Evolutionary conservation across 345 rosid species (phyloP).

Genomic region (Salix caprea): DNA sequence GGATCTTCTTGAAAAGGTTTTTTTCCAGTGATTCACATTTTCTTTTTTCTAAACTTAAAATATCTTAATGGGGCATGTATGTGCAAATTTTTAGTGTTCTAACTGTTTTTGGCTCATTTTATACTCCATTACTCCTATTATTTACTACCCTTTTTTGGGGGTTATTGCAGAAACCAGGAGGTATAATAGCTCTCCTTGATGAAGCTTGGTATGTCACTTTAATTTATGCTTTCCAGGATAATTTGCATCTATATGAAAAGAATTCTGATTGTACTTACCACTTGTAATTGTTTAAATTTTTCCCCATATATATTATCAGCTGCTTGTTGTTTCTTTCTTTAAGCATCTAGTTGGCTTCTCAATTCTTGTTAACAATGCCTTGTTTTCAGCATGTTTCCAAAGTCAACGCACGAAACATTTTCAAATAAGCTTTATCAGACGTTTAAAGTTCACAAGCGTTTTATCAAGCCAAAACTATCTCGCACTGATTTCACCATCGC

Average conservation of each 20-base stretch:
- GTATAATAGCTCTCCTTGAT: constrained; percentile 75
- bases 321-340: background rate
- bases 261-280: background rate
- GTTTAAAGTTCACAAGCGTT: constrained; percentile 78
- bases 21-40: background rate
- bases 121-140: background rate
- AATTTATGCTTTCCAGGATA: background rate
- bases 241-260: background rate
- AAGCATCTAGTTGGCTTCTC: constrained; percentile 11
- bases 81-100: background rate
- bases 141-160: background rate
- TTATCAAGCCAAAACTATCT: constrained; percentile 90
- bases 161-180: constrained; percentile 69
- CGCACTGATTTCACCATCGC: constrained; percentile 86
- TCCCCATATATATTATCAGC: background rate
- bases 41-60: background rate
- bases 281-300: background rate
- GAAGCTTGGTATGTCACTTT: constrained; percentile 69
- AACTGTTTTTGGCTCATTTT: background rate
- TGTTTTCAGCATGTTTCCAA: constrained; percentile 92
- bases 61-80: background rate
- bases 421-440: constrained; percentile 93
- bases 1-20: constrained; percentile 91
- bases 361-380: constrained; percentile 7
- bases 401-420: constrained; percentile 97